phyloP scores from a whole-genome alignment of 768 basidiomycete genomes.

The Leccinum rimulosum region DNA sequence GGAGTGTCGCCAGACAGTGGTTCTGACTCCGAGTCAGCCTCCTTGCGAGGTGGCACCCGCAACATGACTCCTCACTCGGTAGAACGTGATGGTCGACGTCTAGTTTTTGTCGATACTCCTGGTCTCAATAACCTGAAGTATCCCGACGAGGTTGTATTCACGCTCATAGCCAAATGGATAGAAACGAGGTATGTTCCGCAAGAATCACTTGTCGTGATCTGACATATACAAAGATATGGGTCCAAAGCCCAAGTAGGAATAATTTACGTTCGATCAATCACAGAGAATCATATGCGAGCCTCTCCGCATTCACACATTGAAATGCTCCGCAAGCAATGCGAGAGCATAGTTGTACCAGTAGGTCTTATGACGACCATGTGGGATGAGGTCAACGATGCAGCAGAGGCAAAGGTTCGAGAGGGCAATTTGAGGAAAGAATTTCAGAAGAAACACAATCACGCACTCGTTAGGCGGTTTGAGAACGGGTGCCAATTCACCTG shows the following conservation, averaged over 20 bases:
- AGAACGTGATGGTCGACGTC: not conserved
- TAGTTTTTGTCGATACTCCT: constrained; percentile 9
- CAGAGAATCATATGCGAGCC: not conserved
- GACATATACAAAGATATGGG: not conserved
- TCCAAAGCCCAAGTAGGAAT: not conserved
- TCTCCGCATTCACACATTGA: constrained; percentile 1
- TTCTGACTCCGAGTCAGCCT: not conserved
- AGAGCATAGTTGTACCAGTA: not conserved
- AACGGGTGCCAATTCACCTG: not conserved
- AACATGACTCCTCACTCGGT: not conserved
- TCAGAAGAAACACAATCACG: not conserved
- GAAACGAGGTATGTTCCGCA: not conserved
- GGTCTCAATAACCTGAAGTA: constrained; percentile 1
- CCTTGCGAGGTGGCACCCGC: not conserved
- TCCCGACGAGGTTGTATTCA: not conserved
- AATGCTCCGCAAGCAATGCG: constrained; percentile 2
- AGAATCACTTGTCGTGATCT: not conserved
- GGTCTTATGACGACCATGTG: constrained; percentile 13
- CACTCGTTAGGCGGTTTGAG: constrained; percentile 2
- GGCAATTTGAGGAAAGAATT: not conserved
- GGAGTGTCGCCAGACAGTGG: not conserved
- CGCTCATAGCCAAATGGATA: not conserved
- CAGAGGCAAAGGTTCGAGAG: constrained; percentile 2
- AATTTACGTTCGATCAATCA: constrained; percentile 9
- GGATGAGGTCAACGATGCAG: constrained; percentile 1